Conservation (phyloP, 345 rosid species). For the Arabis hirsuta region DNA sequence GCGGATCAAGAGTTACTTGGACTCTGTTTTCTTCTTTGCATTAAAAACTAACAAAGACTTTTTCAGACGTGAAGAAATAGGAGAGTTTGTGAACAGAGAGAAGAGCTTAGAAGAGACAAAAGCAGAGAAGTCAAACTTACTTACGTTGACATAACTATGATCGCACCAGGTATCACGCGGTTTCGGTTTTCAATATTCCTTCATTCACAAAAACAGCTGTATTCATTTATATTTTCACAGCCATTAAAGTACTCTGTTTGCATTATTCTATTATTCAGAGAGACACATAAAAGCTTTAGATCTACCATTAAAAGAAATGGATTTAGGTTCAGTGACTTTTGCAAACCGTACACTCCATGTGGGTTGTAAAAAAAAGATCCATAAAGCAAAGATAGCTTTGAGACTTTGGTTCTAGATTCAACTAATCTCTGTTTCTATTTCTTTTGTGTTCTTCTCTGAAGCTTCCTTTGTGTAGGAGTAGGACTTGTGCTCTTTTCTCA, state of each 20-base stretch:
- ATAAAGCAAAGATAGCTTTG: slow-evolving; percentile 28
- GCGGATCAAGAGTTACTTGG: slow-evolving; percentile 10
- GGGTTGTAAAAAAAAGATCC: slow-evolving; percentile 18
- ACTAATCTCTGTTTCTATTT: slow-evolving; percentile 31
- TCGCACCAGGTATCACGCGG: slow-evolving; percentile 42
- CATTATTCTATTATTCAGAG: slow-evolving; percentile 35
- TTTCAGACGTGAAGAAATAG: slow-evolving; percentile 16
- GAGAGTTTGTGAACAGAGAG: slow-evolving; percentile 26
- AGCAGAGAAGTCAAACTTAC: slow-evolving; percentile 35
- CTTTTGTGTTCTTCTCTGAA: slow-evolving; percentile 39
- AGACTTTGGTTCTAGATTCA: slow-evolving; percentile 38
- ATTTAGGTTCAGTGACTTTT: slow-evolving; percentile 32
- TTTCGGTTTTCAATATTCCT: slow-evolving; percentile 32
- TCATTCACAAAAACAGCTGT: slow-evolving; percentile 42
- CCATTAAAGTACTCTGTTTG: slow-evolving; percentile 33
- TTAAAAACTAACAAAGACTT: neutral
- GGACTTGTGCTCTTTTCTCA: slow-evolving; percentile 26
- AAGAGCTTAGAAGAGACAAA: slow-evolving; percentile 33
- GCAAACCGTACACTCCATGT: slow-evolving; percentile 42
- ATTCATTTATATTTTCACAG: slow-evolving; percentile 15
- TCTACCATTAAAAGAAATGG: slow-evolving; percentile 31
- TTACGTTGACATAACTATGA: slow-evolving; percentile 33
- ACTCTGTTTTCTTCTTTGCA: slow-evolving; percentile 5
- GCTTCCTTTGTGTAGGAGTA: slow-evolving; percentile 39
- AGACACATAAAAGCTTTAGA: slow-evolving; percentile 36